Conservation (phyloP, 2,329 filamentous ascomycete genomes). For the Pseudocercospora eumusae region DNA sequence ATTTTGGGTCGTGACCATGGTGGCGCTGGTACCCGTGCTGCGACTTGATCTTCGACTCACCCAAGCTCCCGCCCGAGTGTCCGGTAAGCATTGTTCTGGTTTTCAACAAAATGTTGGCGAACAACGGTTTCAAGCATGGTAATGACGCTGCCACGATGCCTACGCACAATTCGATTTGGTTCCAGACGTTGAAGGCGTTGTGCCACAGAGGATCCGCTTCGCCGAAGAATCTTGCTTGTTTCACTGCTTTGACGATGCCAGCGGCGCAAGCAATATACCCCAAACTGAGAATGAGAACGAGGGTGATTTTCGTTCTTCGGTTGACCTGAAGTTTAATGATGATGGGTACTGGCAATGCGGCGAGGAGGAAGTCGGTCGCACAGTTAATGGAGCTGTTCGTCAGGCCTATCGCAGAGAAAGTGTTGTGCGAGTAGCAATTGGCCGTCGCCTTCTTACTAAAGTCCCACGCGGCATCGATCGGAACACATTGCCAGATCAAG, state of each 20-base stretch:
- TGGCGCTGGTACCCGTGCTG: conserved; percentile 14
- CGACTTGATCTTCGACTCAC: conserved; percentile 12
- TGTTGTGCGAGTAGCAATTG: conserved; percentile 47
- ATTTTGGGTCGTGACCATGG: conserved; percentile 3
- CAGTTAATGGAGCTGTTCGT: conserved; percentile 50
- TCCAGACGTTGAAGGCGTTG: conserved; percentile 49
- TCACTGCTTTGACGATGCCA: conserved; percentile 47
- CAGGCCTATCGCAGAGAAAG: conserved; percentile 50
- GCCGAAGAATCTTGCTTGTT: conserved; percentile 42
- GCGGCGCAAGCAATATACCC: conserved; percentile 48
- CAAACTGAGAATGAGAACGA: conserved; percentile 42
- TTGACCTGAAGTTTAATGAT: conserved; percentile 49
- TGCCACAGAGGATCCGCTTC: conserved; percentile 43
- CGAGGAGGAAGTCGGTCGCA: conserved; percentile 46
- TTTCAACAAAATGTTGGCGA: conserved; percentile 22
- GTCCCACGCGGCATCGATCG: conserved; percentile 51
- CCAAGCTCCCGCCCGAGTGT: conserved; percentile 5
- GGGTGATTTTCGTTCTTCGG: conserved; percentile 45
- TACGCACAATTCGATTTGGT: conserved; percentile 49
- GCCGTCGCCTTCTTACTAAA: conserved; percentile 39
- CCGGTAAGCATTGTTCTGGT: conserved; percentile 21
- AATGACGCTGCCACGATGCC: conserved; percentile 49
- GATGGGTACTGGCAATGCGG: conserved; percentile 47
- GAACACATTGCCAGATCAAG: conserved; percentile 52
- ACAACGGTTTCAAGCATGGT: conserved; percentile 42